A percentile compares a stretch with the other conserved stretches of the same genome.
phyloP scores from a whole-genome alignment of 2,329 filamentous ascomycete species.

The Cladosporium sp. region DNA sequence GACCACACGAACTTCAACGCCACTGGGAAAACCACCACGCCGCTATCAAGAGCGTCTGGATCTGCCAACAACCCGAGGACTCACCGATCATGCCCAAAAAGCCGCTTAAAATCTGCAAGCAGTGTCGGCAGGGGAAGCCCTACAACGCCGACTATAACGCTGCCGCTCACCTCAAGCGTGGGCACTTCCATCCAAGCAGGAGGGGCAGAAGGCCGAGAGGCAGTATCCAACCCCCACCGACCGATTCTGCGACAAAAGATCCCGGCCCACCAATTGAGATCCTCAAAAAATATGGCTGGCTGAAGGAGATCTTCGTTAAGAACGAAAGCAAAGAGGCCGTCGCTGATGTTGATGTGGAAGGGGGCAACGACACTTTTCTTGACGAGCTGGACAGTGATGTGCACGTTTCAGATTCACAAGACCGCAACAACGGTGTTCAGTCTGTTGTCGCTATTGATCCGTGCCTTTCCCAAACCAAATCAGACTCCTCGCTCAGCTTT shows the following conservation, averaged over 20 bases:
- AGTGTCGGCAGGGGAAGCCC: conserved; percentile 68
- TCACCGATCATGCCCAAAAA: conserved; percentile 35
- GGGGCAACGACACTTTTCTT: not conserved
- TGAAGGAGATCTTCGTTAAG: conserved; percentile 50
- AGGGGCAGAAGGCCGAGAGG: conserved; percentile 53
- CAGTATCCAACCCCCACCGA: conserved; percentile 26
- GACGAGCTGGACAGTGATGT: too few relatives aligned
- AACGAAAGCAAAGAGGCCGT: conserved; percentile 10
- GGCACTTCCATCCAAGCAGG: conserved; percentile 74
- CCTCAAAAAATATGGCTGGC: conserved; percentile 6
- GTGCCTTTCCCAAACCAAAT: not conserved
- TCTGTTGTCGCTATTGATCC: too few relatives aligned
- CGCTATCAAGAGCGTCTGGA: conserved; percentile 54
- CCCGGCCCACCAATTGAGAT: not conserved
- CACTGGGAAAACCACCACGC: conserved; percentile 62
- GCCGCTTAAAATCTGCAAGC: conserved; percentile 76
- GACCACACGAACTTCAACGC: conserved; percentile 66
- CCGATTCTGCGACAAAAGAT: too few relatives aligned
- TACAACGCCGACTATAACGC: conserved; percentile 96
- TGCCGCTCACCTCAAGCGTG: conserved; percentile 79
- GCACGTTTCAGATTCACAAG: too few relatives aligned
- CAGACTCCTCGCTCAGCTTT: not conserved
- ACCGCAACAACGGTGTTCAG: too few relatives aligned
- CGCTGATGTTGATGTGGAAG: conserved; percentile 2
- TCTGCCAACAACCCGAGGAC: conserved; percentile 54